Evolutionary conservation across 1,139 yeast genomes (phyloP), one percentile per base, ranked within the genome.

Genomic region (Entelexis paramagnoliae): DNA sequence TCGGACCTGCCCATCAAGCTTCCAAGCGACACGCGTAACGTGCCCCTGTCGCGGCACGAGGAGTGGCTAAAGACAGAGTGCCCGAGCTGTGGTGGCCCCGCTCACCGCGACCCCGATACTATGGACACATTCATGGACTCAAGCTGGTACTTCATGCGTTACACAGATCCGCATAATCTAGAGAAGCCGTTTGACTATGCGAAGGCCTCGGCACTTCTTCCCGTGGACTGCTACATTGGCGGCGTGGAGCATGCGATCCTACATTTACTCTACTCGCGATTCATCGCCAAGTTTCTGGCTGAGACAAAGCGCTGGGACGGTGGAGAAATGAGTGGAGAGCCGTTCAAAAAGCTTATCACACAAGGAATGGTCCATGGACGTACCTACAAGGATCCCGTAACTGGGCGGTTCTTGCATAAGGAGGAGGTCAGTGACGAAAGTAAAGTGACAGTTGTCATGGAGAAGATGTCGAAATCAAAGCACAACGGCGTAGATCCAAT

Each of bases 121-220:
- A 91, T 91, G 98, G 98, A 91, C 63, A 91, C 98, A 0, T 91
- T 91, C 62, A 89, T 91, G 81, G 98, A 91, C 67, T 85, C 95
- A 13, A 87, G 97, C 1, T 91, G 98, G 98, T 91, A 91, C 66
- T 85, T 78, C 65, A 82, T 91, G 70, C 76, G 98, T 54, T 89
- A 79, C 62, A 68, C 82, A 13, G 98, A 91, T 64, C 72, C 95
- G 0, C 67, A 80, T 30, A 91, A 91, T 64, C 58, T 63, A 0
- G 49, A 62, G 0, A 58, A 59, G 44, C 82, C 87, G 1, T 85
- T 91, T 61, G 69, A 68, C 41, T 64, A 64, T 47, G 71, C 71
- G 3, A 68, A 66, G n/a, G 91, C 82, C 0, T 68, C 78, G 9
- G 66, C 71, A 40, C 62, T 73, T 38, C 71, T 88, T 76, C 97